Conservation (phyloP, 164 flowering plant species). For the Vitis amurensis region DNA sequence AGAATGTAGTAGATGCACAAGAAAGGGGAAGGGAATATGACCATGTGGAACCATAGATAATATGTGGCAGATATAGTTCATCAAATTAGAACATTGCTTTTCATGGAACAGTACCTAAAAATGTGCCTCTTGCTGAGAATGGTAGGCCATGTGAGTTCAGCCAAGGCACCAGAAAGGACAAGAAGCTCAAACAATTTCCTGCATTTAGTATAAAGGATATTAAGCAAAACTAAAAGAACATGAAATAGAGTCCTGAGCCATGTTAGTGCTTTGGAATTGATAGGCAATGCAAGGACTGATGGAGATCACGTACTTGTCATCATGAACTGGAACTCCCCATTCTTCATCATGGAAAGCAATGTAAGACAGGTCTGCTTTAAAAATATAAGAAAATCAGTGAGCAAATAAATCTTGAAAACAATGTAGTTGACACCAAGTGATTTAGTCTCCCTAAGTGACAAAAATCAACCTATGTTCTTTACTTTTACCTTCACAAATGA, state of each 20-base stretch:
- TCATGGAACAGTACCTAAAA: conserved; percentile 31
- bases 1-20: not conserved
- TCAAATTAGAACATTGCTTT: not conserved
- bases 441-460: not conserved
- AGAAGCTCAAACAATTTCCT: conserved; percentile 54
- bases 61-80: not conserved
- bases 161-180: conserved; percentile 41
- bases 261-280: too few relatives aligned
- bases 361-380: conserved; percentile 40
- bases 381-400: conserved; percentile 13
- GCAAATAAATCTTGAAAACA: not conserved
- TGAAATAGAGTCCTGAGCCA: not conserved
- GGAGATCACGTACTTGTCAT: conserved; percentile 45
- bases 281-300: too few relatives aligned
- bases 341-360: conserved; percentile 57
- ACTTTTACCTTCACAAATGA: not conserved
- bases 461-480: not conserved
- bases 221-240: not conserved
- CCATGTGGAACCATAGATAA: not conserved
- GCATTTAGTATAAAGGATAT: conserved; percentile 8
- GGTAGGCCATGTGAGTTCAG: conserved; percentile 53
- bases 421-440: not conserved
- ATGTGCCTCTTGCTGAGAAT: conserved; percentile 45
- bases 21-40: not conserved
- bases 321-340: conserved; percentile 62